These are phyloP conservation scores for Triadica sebifera DNA, from an alignment of 345 rosid genomes.

Conservation along the genomic window DNA sequence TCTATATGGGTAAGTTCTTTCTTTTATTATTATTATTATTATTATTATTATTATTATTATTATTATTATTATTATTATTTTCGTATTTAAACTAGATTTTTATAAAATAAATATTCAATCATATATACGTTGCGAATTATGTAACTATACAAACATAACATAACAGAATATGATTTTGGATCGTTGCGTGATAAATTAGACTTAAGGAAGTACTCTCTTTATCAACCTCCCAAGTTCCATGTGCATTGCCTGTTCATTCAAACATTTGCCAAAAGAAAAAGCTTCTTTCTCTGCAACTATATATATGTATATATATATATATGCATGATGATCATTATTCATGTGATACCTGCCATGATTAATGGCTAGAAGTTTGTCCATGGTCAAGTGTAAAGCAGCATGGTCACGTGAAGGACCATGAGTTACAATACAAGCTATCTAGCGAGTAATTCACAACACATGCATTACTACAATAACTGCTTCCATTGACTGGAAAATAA, in stretches of 20 bases:
- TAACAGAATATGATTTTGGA: no score
- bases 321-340: neutral
- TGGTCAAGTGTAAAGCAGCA: slow-evolving; percentile 5
- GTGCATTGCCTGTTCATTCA: slow-evolving; percentile 20
- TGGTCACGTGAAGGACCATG: neutral
- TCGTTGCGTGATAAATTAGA: no score
- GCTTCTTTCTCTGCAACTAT: neutral
- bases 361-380: slow-evolving; percentile 1
- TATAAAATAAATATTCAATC: no score
- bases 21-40: neutral
- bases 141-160: no score
- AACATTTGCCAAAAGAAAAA: neutral
- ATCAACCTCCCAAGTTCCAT: neutral
- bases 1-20: slow-evolving; percentile 13
- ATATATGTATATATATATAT: neutral
- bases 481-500: neutral
- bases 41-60: no score
- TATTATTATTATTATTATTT: no score
- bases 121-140: no score
- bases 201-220: neutral
- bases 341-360: neutral
- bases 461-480: neutral
- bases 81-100: no score
- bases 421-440: no score
- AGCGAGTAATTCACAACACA: neutral